Conservation (phyloP, 495 filamentous ascomycete genomes). For the Penicillium mononematosum region DNA sequence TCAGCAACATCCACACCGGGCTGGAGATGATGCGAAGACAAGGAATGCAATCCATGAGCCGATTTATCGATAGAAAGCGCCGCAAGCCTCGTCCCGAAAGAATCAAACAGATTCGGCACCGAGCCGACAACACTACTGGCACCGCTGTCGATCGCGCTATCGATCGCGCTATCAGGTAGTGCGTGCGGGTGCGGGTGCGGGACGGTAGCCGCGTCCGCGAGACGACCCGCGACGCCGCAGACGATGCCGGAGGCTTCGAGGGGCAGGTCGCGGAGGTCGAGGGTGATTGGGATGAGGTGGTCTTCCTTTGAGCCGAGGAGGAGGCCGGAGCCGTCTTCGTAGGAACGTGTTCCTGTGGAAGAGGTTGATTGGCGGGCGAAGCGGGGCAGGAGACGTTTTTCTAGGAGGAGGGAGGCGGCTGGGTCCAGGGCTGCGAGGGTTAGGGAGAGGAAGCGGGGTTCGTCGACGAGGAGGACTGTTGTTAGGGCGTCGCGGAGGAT, state of each 20-base stretch:
- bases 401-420: conserved; percentile 72
- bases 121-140: conserved; percentile 20
- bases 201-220: conserved; percentile 57
- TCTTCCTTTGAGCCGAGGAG: conserved; percentile 80
- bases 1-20: conserved; percentile 48
- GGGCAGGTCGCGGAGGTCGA: conserved; percentile 78
- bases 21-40: conserved; percentile 32
- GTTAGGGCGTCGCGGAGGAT: conserved; percentile 47
- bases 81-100: conserved; percentile 18
- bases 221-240: conserved; percentile 79
- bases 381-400: conserved; percentile 64
- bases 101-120: conserved; percentile 20
- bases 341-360: conserved; percentile 48
- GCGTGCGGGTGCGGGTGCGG: neutral
- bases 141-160: conserved; percentile 1
- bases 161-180: too few relatives aligned
- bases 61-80: conserved; percentile 13
- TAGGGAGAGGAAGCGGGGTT: conserved; percentile 78
- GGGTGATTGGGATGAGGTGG: conserved; percentile 80
- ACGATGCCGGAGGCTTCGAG: conserved; percentile 92
- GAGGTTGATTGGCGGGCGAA: conserved; percentile 37
- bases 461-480: conserved; percentile 56
- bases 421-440: conserved; percentile 84
- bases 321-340: conserved; percentile 44
- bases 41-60: conserved; percentile 9